phyloP scores from a whole-genome alignment of 352 stramenopile species.

The Aphanomyces cochlioides region DNA sequence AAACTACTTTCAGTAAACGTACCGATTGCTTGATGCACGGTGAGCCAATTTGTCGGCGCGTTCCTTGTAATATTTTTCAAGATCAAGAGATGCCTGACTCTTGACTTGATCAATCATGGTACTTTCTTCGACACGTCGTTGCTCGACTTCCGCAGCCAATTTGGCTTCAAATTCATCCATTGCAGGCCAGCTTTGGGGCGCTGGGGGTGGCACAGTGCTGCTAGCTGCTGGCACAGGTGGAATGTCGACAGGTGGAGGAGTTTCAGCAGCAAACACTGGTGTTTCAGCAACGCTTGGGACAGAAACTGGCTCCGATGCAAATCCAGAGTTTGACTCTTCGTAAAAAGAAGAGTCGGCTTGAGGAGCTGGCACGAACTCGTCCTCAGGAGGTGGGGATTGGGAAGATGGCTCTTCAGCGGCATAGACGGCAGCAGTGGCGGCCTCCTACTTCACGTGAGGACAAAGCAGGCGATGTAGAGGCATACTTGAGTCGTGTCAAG shows the following conservation, averaged over 20 bases:
- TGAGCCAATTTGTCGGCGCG: constrained; percentile 27
- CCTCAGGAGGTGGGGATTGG: neutral
- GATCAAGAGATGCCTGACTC: constrained; percentile 16
- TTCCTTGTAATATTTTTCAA: constrained; percentile 28
- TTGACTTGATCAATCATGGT: constrained; percentile 15
- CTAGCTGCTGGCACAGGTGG: no score
- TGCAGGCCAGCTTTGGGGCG: constrained; percentile 21
- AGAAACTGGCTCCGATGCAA: neutral
- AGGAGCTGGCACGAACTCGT: constrained; percentile 18
- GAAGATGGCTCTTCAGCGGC: neutral
- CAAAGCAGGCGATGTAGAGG: neutral
- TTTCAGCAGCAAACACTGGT: neutral
- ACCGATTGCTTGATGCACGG: constrained; percentile 25
- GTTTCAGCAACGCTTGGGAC: no score
- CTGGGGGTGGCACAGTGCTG: neutral
- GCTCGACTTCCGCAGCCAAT: constrained; percentile 19
- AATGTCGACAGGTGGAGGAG: neutral
- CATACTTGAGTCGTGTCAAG: constrained; percentile 60
- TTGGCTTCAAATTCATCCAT: constrained; percentile 28
- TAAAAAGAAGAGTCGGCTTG: constrained; percentile 12
- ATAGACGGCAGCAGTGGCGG: constrained; percentile 4
- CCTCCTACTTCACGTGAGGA: neutral
- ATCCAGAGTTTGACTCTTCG: constrained; percentile 5
- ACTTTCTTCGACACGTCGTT: constrained; percentile 18
- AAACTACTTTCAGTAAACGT: neutral